Evolutionary conservation across 768 basidiomycete species (phyloP).

Genomic region (Paxillus ammoniavirescens): DNA sequence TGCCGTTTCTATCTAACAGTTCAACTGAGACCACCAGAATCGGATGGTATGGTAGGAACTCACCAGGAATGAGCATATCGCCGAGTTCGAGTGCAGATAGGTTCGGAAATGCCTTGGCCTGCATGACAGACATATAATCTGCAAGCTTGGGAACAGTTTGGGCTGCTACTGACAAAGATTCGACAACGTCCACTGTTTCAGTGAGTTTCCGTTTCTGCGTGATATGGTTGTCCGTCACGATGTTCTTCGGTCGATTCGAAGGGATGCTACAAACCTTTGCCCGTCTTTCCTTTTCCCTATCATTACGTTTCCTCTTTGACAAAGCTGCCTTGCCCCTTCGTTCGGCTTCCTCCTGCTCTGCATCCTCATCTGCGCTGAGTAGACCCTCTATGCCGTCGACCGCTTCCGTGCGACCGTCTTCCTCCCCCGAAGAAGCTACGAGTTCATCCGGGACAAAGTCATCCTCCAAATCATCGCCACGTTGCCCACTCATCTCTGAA

Average conservation of each 20-base stretch:
- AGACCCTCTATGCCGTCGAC: constrained; percentile 38
- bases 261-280: constrained; percentile 50
- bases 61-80: constrained; percentile 78
- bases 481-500: constrained; percentile 31
- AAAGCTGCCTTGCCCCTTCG: constrained; percentile 18
- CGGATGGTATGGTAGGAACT: constrained; percentile 21
- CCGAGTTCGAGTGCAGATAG: constrained; percentile 76
- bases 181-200: constrained; percentile 39
- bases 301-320: constrained; percentile 70
- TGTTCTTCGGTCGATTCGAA: background rate
- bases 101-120: constrained; percentile 66
- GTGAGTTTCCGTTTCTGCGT: constrained; percentile 64
- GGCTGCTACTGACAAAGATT: constrained; percentile 47
- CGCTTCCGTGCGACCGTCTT: constrained; percentile 32
- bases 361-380: constrained; percentile 47
- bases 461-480: constrained; percentile 82
- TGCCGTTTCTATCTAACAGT: constrained; percentile 59
- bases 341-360: constrained; percentile 32
- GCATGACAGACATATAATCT: constrained; percentile 62
- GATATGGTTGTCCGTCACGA: constrained; percentile 8
- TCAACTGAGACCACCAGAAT: constrained; percentile 41
- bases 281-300: constrained; percentile 72
- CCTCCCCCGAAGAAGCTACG: constrained; percentile 63
- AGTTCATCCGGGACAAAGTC: constrained; percentile 73
- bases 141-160: constrained; percentile 58